Evolutionary conservation across 2,329 filamentous ascomycete genomes (phyloP).

Genomic region (Zelopaecilomyces penicillatus): DNA sequence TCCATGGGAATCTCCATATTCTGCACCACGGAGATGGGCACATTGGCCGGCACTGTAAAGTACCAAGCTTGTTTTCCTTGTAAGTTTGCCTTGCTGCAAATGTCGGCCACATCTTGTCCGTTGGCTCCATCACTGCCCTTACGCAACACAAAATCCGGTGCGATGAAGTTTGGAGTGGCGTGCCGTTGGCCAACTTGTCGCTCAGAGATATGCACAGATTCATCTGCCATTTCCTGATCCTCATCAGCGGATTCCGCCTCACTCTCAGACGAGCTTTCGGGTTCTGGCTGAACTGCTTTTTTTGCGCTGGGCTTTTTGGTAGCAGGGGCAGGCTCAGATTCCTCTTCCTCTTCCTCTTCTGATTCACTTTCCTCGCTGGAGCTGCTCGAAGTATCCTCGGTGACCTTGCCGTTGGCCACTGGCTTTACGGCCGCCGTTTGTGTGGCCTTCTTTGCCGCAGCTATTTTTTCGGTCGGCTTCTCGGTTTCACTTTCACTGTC

Average conservation of each 20-base stretch:
- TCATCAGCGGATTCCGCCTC: slow-evolving; percentile 20
- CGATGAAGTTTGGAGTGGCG: slow-evolving; percentile 38
- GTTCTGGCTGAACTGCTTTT: slow-evolving; percentile 13
- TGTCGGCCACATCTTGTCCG: slow-evolving; percentile 39
- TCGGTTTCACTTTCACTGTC: slow-evolving; percentile 10
- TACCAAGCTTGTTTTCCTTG: slow-evolving; percentile 73
- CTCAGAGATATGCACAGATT: slow-evolving; percentile 31
- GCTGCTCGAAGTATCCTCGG: slow-evolving; percentile 3
- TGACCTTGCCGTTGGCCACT: slow-evolving; percentile 2
- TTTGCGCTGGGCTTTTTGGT: slow-evolving; percentile 9
- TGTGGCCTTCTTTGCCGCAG: slow-evolving; percentile 1
- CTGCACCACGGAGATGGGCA: slow-evolving; percentile 60
- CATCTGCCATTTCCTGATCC: slow-evolving; percentile 23
- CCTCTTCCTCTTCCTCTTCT: slow-evolving; percentile 1
- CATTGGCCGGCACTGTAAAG: slow-evolving; percentile 62
- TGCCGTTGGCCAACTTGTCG: slow-evolving; percentile 22
- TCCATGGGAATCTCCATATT: slow-evolving; percentile 54
- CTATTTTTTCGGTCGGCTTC: slow-evolving; percentile 5
- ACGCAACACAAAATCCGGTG: slow-evolving; percentile 46
- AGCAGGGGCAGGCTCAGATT: slow-evolving; percentile 2
- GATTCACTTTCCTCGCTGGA: slow-evolving; percentile 4
- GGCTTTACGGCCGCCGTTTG: background rate
- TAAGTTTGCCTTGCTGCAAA: slow-evolving; percentile 51
- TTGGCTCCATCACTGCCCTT: slow-evolving; percentile 32
- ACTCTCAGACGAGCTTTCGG: slow-evolving; percentile 19